phyloP scores from a whole-genome alignment of 2,329 filamentous ascomycete species.

The Cercospora berteroae region DNA sequence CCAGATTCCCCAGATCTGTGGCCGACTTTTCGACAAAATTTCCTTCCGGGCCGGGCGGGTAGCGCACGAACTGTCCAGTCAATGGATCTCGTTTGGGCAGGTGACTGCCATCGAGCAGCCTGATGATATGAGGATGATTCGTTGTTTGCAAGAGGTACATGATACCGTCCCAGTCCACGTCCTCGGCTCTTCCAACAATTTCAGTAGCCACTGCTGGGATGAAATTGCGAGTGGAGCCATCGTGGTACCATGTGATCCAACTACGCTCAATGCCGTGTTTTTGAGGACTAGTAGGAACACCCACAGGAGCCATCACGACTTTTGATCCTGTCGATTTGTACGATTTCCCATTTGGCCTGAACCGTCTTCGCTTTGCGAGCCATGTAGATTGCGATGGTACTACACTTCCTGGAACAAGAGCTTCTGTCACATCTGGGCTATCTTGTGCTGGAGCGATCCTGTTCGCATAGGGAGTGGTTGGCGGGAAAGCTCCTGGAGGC shows the following conservation, averaged over 20 bases:
- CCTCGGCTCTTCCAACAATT: not conserved
- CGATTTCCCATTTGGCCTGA: not conserved
- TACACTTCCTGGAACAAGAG: not conserved
- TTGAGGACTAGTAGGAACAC: not conserved
- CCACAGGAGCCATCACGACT: not conserved
- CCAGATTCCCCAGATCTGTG: not conserved
- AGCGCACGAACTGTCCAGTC: not conserved
- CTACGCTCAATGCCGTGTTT: not conserved
- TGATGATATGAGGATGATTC: not conserved
- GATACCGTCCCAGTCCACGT: conserved; percentile 5
- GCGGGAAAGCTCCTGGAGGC: conserved; percentile 1
- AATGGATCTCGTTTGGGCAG: not conserved
- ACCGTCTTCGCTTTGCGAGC: not conserved
- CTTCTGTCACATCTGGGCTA: not conserved
- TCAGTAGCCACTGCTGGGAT: conserved; percentile 10
- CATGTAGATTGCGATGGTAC: not conserved
- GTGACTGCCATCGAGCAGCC: conserved; percentile 2
- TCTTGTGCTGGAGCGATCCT: not conserved
- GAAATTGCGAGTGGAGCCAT: conserved; percentile 3
- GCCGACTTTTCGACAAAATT: not conserved
- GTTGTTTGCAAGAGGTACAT: conserved; percentile 1
- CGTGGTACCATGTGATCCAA: conserved; percentile 1
- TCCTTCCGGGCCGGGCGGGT: not conserved
- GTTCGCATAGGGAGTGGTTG: not conserved
- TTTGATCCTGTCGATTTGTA: not conserved